Percentiles rank a stretch among this genome's conserved stretches.
Evolutionary conservation across 176 grass and related monocot genomes (phyloP).

Genomic region (Hyparrhenia diplandra): DNA sequence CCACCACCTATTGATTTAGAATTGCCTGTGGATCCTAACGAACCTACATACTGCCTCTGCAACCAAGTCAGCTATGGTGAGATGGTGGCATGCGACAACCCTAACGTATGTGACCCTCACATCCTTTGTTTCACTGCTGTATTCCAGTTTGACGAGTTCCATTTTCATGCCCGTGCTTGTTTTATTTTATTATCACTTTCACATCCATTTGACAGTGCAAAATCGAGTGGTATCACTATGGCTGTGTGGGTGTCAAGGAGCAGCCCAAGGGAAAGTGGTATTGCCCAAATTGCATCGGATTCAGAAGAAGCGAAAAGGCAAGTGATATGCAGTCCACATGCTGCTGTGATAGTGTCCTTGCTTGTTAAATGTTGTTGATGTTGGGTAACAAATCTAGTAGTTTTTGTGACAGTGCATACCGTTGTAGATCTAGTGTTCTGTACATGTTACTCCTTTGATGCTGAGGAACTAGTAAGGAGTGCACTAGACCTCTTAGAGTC

Average conservation of each 20-base stretch:
- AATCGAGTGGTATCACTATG: slow-evolving; percentile 97
- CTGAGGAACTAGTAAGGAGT: neutral
- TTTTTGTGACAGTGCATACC: neutral
- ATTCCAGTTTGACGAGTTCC: neutral
- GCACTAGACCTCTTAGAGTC: neutral
- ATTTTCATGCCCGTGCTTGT: neutral
- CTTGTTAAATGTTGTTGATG: slow-evolving; percentile 2
- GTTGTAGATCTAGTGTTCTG: slow-evolving; percentile 30
- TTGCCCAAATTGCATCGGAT: slow-evolving; percentile 59
- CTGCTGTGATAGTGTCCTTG: neutral
- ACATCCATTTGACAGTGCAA: slow-evolving; percentile 68
- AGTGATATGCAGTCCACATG: slow-evolving; percentile 30
- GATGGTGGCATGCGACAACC: slow-evolving; percentile 93
- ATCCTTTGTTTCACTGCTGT: neutral
- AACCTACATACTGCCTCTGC: slow-evolving; percentile 91
- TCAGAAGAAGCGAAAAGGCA: slow-evolving; percentile 86
- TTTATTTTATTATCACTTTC: neutral
- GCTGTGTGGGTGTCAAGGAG: slow-evolving; percentile 86
- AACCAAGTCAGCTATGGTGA: slow-evolving; percentile 95
- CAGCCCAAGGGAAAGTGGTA: slow-evolving; percentile 99
- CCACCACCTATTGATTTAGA: slow-evolving; percentile 79
- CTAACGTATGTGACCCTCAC: slow-evolving; percentile 51
- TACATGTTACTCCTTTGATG: slow-evolving; percentile 37
- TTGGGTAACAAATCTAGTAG: neutral
- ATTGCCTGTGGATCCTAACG: slow-evolving; percentile 93